Evolutionary conservation across 345 rosid genomes (phyloP), one percentile per base, ranked within the genome.

Genomic region (Euphorbia tirucalli): DNA sequence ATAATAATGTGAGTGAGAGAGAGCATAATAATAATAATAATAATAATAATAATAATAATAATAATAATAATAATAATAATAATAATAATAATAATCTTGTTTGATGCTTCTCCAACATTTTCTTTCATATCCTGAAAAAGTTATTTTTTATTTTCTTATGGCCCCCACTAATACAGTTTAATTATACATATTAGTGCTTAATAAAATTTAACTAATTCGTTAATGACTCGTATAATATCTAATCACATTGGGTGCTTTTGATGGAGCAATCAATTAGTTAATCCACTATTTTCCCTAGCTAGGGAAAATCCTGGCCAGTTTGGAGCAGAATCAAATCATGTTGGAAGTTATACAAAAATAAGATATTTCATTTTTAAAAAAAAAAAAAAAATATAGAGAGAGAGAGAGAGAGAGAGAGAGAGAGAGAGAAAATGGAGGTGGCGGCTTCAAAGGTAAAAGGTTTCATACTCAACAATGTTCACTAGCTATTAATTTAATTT

Each of bases 21-120:
- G 62, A 35, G 4, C 39, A 35, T 35, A 3, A 7, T 35, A 35
- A 35, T 7, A 7, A n/a, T n/a, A n/a, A n/a, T 24, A 39, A 46
- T 70, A 57, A 68, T 69, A 18, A 56, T 49, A 21, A 62, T 65
- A 0, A 35, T 35, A 3, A 7, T 35, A 35, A 35, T 7, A 7
- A n/a, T n/a, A n/a, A n/a, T n/a, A n/a, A n/a, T n/a, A n/a, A n/a
- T n/a, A n/a, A n/a, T n/a, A n/a, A n/a, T n/a, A n/a, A n/a, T 68
- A 27, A 69, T 2, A 69, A 71, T 77, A 65, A 68, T 68, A 39
- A 67, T 72, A 61, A 67, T 61, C 80, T 72, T 72, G 77, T 46
- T 77, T 32, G 76, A 77, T 72, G 70, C 80, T 68, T 72, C 76
- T 77, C 74, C 80, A 72, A 46, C 77, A 68, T 56, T 57, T 35